Evolutionary conservation across 768 basidiomycete species (phyloP).

Genomic region (Lactifluus hygrophoroides): DNA sequence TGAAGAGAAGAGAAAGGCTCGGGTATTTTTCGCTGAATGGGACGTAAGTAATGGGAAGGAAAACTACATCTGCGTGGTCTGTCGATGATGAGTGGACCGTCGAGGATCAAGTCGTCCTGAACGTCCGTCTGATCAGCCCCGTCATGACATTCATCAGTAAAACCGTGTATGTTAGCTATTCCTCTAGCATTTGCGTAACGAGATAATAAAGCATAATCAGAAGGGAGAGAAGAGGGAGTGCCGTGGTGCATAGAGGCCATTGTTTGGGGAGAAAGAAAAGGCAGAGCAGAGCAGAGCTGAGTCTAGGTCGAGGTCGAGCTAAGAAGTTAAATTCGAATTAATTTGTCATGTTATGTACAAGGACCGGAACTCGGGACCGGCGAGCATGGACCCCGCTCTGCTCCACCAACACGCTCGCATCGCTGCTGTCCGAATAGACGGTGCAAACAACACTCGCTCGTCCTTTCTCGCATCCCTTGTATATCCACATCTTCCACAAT

Average conservation of each 20-base stretch:
- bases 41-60: slow-evolving; percentile 30
- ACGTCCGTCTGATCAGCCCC: neutral
- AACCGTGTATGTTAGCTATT: neutral
- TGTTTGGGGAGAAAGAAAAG: slow-evolving; percentile 13
- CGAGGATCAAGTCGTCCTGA: neutral
- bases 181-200: slow-evolving; percentile 32
- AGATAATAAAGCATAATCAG: slow-evolving; percentile 58
- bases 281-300: too few relatives aligned
- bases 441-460: slow-evolving; percentile 61
- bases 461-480: slow-evolving; percentile 79
- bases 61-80: slow-evolving; percentile 26
- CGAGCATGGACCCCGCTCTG: slow-evolving; percentile 8
- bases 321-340: too few relatives aligned
- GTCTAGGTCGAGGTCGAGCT: too few relatives aligned
- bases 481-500: slow-evolving; percentile 44
- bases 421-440: slow-evolving; percentile 73
- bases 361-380: too few relatives aligned
- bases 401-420: slow-evolving; percentile 59
- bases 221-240: slow-evolving; percentile 49
- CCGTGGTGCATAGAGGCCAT: slow-evolving; percentile 40
- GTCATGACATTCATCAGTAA: slow-evolving; percentile 5
- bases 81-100: neutral
- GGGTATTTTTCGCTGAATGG: slow-evolving; percentile 32
- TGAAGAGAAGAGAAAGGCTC: slow-evolving; percentile 23
- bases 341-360: too few relatives aligned